Base-by-base conservation (phyloP, 1,284 basidiomycete species). In the Kwoniella shivajii region DNA sequence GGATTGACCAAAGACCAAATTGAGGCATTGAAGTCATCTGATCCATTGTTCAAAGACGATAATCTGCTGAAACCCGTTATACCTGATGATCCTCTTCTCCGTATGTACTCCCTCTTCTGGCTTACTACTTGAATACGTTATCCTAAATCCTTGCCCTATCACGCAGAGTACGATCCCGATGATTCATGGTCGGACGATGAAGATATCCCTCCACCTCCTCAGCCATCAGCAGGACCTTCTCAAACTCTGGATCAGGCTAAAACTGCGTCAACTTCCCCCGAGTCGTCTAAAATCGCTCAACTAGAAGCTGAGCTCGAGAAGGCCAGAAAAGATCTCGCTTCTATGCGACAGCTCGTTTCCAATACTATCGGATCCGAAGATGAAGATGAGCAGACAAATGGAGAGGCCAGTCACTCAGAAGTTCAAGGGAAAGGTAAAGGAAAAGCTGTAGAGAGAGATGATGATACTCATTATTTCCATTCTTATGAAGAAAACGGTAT, bases 381-480 rank as follows among this genome's bases (percentile, higher is more conserved):
- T 26, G 65, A 64, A 6, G 56, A 39, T 4, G 27, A 36, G 27
- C 30, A 22, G 31, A 24, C 31, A 5, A 24, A 27, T 10, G 42
- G 6, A 30, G 41, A 53, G 31, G 66, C 80, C 6, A 82, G 82
- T 24, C 80, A 79, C 24, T 59, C 80, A 3, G 75, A 68, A 7
- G 66, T 43, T 22, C 58, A 60, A 45, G 68, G 77, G 18, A 67
- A 67, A 43, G 72, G 69, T 20, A 72, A 69, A 56, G 68, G 62
- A 20, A 75, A 73, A 60, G 66, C 63, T 43, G 71, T 48, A 57
- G 67, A 75, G 48, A 67, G 86, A 34, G 90, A 94, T 65, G 90
- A 96, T 67, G 95, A 98, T 74, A 84, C 89, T 0, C 90, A 96
- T 73, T 99, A 99, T 78, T 99, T 98, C 78, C 84, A 90, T 59